These are phyloP conservation scores for Camellia lanceoleosa DNA, from an alignment of 148 eudicot species.

Conservation along the genomic window DNA sequence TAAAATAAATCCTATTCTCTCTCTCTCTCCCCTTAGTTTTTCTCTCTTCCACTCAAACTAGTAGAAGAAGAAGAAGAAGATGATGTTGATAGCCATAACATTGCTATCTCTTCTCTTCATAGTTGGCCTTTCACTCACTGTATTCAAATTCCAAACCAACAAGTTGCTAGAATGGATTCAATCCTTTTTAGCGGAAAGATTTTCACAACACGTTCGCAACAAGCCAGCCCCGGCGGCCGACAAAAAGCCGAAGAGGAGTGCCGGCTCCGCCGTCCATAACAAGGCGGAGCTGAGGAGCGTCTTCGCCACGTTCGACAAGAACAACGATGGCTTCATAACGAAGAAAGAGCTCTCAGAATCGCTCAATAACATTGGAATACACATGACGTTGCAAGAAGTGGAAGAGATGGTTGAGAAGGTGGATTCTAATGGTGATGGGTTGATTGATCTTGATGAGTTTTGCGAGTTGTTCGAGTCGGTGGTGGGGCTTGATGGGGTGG, in stretches of 20 bases:
- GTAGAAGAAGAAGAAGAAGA: background rate
- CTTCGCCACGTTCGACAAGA: slow-evolving; percentile 74
- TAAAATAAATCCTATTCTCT: background rate
- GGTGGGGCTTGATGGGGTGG: slow-evolving; percentile 1
- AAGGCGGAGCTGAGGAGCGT: slow-evolving; percentile 26
- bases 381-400: slow-evolving; percentile 37
- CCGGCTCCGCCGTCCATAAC: too few relatives aligned
- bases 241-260: background rate
- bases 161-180: slow-evolving; percentile 25
- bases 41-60: slow-evolving; percentile 13
- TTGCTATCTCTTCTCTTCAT: slow-evolving; percentile 32
- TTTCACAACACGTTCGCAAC: background rate
- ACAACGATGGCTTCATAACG: slow-evolving; percentile 70
- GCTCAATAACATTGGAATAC: slow-evolving; percentile 57
- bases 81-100: slow-evolving; percentile 16
- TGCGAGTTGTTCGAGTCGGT: slow-evolving; percentile 36
- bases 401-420: slow-evolving; percentile 53
- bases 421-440: slow-evolving; percentile 66
- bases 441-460: slow-evolving; percentile 71
- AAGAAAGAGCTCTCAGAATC: slow-evolving; percentile 58
- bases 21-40: background rate
- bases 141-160: slow-evolving; percentile 26
- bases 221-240: background rate
- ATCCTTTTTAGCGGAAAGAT: background rate
- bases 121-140: slow-evolving; percentile 26